These are phyloP conservation scores for Crataegus laevigata DNA, from an alignment of 306 rosid genomes.

Conservation along the genomic window DNA sequence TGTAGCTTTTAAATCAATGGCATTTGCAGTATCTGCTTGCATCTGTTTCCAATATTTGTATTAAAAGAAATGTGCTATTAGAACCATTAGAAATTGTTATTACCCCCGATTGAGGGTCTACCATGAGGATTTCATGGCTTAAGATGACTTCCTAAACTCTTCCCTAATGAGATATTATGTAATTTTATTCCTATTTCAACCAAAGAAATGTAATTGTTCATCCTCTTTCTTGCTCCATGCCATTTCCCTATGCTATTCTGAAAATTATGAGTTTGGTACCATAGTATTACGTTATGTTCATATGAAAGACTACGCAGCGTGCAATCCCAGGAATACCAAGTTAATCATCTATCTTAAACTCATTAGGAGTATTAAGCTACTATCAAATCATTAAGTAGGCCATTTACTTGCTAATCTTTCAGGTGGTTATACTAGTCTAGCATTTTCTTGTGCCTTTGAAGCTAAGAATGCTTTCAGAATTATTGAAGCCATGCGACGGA, in stretches of 20 bases:
- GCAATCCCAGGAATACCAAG: too few relatives aligned
- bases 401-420: not conserved
- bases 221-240: not conserved
- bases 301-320: too few relatives aligned
- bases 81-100: not conserved
- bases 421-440: not conserved
- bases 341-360: too few relatives aligned
- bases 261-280: too few relatives aligned
- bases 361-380: not conserved
- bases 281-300: too few relatives aligned
- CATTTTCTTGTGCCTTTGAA: not conserved
- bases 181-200: too few relatives aligned
- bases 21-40: slow-evolving; percentile 22
- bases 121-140: too few relatives aligned
- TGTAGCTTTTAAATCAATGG: slow-evolving; percentile 40
- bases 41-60: not conserved
- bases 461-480: not conserved
- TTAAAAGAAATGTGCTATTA: not conserved
- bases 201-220: too few relatives aligned
- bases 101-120: not conserved
- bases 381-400: not conserved
- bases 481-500: not conserved
- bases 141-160: not conserved
- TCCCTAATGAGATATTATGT: too few relatives aligned
- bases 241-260: not conserved